Base-by-base conservation (phyloP, 768 basidiomycete genomes). In the Tremella mesenterica region DNA sequence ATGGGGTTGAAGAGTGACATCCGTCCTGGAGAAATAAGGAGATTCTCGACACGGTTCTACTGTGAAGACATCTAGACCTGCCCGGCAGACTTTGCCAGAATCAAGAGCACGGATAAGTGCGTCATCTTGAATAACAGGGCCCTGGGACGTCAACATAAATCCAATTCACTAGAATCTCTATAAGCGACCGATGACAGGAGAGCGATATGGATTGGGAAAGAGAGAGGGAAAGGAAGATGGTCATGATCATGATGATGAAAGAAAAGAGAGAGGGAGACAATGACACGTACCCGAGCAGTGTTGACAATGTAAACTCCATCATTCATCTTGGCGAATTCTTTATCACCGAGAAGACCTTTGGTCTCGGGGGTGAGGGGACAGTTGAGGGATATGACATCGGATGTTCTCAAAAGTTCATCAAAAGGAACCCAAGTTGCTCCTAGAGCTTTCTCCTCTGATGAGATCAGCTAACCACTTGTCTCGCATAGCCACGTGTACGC, bases 31-130 rank as follows among this genome's bases (percentile, higher is more conserved):
- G 38, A 18, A 41, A 23, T 18, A 41, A 23, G 38, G 38, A 4
- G 38, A 41, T 23, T 41, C 23, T n/a, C n/a, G 23, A 18, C 47
- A 48, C 20, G 53, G 53, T 27, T 92, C 89, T 73, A 88, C 78
- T 6, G 88, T 85, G 74, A 59, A 88, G 18, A 90, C 88, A 59
- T 91, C 88, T 29, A 91, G 76, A 4, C 88, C 88, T 21, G 85
- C 85, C 16, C 54, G n/a, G 12, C 41, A 48, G 30, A 59, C 49
- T 18, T 53, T 48, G 33, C 58, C 58, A 31, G 47, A 51, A 12
- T 53, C 53, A n/a, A 59, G 47, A 26, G 53, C 53, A 5, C 33
- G 16, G 34, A 54, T 48, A 4, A 54, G 26, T 13, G 53, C 53
- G 18, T 18, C 14, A 21, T 54, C 53, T 20, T 54, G 46, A 16